A percentile compares a stretch with the other conserved stretches of the same genome.
Conservation (phyloP, 441 rosid species). For the Macaranga tanarius region DNA sequence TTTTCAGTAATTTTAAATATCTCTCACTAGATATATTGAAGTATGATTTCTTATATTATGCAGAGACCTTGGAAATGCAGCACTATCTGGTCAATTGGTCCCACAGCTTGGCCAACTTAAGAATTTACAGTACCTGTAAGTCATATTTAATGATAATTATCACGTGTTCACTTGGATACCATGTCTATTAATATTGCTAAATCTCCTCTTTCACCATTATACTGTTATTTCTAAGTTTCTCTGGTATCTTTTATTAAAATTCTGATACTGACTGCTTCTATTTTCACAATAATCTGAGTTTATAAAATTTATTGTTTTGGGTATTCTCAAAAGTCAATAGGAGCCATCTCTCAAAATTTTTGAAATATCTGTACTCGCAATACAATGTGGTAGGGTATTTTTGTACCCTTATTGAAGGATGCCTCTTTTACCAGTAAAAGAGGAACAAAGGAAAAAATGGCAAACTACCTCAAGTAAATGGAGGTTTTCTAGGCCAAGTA, state of each 20-base stretch:
- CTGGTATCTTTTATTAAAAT: background rate
- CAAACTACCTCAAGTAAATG: background rate
- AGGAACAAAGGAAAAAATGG: background rate
- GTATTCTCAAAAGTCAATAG: background rate
- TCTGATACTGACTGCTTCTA: background rate
- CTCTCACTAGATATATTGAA: background rate
- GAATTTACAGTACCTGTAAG: constrained; percentile 92
- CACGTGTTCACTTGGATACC: background rate
- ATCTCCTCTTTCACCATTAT: constrained; percentile 1
- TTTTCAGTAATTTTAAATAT: background rate
- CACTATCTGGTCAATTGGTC: constrained; percentile 86
- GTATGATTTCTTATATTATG: background rate
- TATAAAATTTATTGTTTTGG: background rate
- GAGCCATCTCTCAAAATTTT: background rate
- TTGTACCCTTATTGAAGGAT: background rate
- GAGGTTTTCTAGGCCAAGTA: background rate
- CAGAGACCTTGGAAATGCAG: constrained; percentile 97
- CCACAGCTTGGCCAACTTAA: constrained; percentile 88
- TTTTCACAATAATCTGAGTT: background rate
- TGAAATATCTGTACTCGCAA: background rate
- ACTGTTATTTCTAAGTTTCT: background rate
- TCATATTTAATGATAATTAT: constrained; percentile 16
- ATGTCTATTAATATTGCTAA: background rate
- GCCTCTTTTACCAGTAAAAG: background rate
- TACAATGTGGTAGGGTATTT: background rate